Evolutionary conservation across 2,329 filamentous ascomycete genomes (phyloP).

Genomic region (Aspergillus bombycis): DNA sequence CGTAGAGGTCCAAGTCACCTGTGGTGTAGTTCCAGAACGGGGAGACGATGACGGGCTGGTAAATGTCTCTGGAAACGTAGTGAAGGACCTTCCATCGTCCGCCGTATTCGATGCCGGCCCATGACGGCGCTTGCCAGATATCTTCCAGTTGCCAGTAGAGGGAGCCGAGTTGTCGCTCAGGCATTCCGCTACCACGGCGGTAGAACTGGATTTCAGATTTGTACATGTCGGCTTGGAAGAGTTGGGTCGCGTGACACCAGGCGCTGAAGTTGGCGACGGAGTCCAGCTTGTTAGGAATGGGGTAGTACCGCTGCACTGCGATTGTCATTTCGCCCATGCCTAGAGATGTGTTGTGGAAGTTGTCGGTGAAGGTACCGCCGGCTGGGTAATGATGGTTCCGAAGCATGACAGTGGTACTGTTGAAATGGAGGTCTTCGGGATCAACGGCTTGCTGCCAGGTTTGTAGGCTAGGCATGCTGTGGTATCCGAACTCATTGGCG

Average conservation of each 20-base stretch:
- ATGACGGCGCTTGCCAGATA: constrained; percentile 66
- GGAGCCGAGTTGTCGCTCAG: constrained; percentile 61
- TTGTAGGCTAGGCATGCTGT: constrained; percentile 64
- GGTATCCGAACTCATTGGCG: constrained; percentile 66
- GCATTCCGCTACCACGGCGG: constrained; percentile 59
- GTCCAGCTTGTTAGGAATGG: constrained; percentile 57
- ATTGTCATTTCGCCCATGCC: constrained; percentile 61
- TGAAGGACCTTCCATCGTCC: constrained; percentile 67
- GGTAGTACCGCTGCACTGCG: constrained; percentile 60
- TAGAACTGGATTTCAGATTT: constrained; percentile 65
- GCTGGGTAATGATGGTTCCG: constrained; percentile 64
- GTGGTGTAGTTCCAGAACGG: constrained; percentile 58
- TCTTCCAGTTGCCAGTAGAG: constrained; percentile 70
- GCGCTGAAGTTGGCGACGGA: constrained; percentile 61
- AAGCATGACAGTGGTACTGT: constrained; percentile 58
- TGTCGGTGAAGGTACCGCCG: constrained; percentile 51
- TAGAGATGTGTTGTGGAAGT: constrained; percentile 40
- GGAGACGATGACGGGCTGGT: constrained; percentile 61
- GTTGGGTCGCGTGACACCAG: constrained; percentile 65
- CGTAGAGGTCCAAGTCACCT: constrained; percentile 56
- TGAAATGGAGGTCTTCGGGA: constrained; percentile 58
- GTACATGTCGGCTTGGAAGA: constrained; percentile 68
- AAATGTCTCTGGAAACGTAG: constrained; percentile 61
- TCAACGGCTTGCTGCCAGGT: constrained; percentile 60
- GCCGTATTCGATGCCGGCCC: constrained; percentile 66